Percentiles rank a stretch among this genome's conserved stretches.
Evolutionary conservation across 2,329 filamentous ascomycete species (phyloP).

Genomic region (Daldinia sp.): DNA sequence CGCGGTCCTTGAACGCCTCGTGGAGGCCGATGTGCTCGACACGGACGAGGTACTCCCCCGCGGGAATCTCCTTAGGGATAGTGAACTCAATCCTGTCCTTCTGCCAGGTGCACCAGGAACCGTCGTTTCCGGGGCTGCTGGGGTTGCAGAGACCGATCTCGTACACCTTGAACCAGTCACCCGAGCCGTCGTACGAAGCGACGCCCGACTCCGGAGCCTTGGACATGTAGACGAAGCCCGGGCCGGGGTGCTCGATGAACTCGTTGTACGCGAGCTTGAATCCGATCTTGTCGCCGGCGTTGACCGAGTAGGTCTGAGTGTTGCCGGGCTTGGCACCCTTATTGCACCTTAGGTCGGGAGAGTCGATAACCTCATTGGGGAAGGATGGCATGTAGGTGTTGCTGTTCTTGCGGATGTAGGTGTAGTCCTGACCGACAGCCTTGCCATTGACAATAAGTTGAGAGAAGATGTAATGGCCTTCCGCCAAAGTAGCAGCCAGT

Average conservation of each 20-base stretch:
- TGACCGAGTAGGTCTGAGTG: slow-evolving; percentile 60
- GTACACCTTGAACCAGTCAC: slow-evolving; percentile 58
- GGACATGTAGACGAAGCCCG: slow-evolving; percentile 58
- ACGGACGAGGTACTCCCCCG: slow-evolving; percentile 60
- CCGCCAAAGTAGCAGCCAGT: slow-evolving; percentile 7
- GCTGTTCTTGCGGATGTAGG: slow-evolving; percentile 61
- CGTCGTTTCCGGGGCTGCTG: slow-evolving; percentile 45
- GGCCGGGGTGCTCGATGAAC: slow-evolving; percentile 61
- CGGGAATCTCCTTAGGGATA: slow-evolving; percentile 55
- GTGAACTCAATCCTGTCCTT: slow-evolving; percentile 58
- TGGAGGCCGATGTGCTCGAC: slow-evolving; percentile 63
- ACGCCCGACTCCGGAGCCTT: slow-evolving; percentile 57
- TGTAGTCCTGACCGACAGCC: slow-evolving; percentile 57
- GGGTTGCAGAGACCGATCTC: slow-evolving; percentile 38
- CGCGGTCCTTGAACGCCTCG: slow-evolving; percentile 46
- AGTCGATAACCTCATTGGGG: slow-evolving; percentile 51
- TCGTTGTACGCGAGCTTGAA: slow-evolving; percentile 64
- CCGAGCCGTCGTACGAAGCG: slow-evolving; percentile 59
- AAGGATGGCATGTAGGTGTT: slow-evolving; percentile 56
- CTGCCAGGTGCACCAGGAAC: slow-evolving; percentile 53
- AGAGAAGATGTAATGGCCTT: slow-evolving; percentile 6
- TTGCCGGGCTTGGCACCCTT: slow-evolving; percentile 53
- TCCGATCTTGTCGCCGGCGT: slow-evolving; percentile 62
- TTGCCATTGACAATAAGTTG: slow-evolving; percentile 52
- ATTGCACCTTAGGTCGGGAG: slow-evolving; percentile 59